A percentile compares a stretch with the other conserved stretches of the same genome.
phyloP scores from a whole-genome alignment of 192 early-diverging fungal genomes.

The Helicostylum pulchrum region DNA sequence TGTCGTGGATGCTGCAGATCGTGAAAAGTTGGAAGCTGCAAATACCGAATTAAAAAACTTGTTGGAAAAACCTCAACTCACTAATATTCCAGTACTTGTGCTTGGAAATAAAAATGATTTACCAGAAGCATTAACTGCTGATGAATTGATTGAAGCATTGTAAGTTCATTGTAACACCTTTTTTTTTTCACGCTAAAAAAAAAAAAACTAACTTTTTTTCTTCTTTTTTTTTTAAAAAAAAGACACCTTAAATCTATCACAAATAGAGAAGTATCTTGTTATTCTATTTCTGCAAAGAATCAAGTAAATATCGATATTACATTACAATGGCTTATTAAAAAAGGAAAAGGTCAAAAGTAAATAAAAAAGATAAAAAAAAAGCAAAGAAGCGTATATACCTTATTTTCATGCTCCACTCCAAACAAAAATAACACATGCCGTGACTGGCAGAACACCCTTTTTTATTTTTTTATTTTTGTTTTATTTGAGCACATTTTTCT shows the following conservation, averaged over 20 bases:
- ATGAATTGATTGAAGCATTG: conserved; percentile 89
- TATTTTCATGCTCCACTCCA: neutral
- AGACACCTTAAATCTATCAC: conserved; percentile 86
- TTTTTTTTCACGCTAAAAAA: neutral
- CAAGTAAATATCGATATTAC: conserved; percentile 96
- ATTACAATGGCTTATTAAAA: conserved; percentile 95
- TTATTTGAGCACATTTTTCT: neutral
- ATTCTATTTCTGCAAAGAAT: conserved; percentile 98
- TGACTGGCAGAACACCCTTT: too few species aligned
- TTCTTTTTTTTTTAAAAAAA: conserved; percentile 7
- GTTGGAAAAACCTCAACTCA: conserved; percentile 90
- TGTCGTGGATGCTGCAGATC: conserved; percentile 96
- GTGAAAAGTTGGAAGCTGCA: conserved; percentile 88
- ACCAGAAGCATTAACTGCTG: conserved; percentile 79
- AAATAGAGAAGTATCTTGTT: conserved; percentile 94
- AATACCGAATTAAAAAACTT: conserved; percentile 87
- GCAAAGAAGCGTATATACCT: neutral
- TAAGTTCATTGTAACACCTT: conserved; percentile 39
- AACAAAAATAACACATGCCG: too few species aligned
- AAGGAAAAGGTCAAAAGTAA: conserved; percentile 56
- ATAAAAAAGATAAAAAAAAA: neutral
- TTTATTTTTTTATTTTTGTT: too few species aligned
- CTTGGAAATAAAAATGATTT: conserved; percentile 99
- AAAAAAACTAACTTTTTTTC: neutral
- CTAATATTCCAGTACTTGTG: conserved; percentile 93